These are phyloP conservation scores for Didymella glomerata DNA, from an alignment of 2,329 filamentous ascomycete genomes.

Conservation along the genomic window DNA sequence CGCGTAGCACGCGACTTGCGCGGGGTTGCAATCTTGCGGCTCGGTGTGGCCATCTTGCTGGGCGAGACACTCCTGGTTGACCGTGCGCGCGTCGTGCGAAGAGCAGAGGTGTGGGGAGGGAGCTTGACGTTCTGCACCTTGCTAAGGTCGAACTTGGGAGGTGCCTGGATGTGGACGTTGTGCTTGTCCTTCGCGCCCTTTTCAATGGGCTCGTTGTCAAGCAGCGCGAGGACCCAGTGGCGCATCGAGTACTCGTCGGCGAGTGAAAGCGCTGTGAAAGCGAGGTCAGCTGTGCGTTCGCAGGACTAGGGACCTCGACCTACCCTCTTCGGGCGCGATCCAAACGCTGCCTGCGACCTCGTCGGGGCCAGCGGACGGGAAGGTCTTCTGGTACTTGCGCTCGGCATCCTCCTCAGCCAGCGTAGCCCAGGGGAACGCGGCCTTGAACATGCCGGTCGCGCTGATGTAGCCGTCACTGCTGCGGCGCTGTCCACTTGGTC, in stretches of 20 bases:
- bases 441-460: conserved; percentile 92
- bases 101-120: conserved; percentile 36
- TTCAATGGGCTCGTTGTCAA: conserved; percentile 84
- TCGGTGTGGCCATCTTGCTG: conserved; percentile 57
- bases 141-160: conserved; percentile 77
- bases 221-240: conserved; percentile 88
- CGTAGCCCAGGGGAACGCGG: conserved; percentile 81
- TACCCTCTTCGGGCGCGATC: conserved; percentile 81
- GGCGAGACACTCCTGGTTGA: conserved; percentile 68
- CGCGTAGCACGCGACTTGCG: conserved; percentile 62
- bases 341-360: conserved; percentile 97
- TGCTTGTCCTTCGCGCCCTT: conserved; percentile 71
- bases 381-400: conserved; percentile 83
- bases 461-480: conserved; percentile 86
- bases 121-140: conserved; percentile 47
- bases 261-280: conserved; percentile 74
- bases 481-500: conserved; percentile 66
- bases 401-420: conserved; percentile 76
- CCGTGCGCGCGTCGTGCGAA: conserved; percentile 58
- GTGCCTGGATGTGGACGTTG: conserved; percentile 76
- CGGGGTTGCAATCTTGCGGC: conserved; percentile 60
- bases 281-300: conserved; percentile 29
- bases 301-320: conserved; percentile 17
- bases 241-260: conserved; percentile 87
- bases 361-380: conserved; percentile 81